Evolutionary conservation across 169 alveolate species (phyloP).

Genomic region (Plasmodium coatneyi): DNA sequence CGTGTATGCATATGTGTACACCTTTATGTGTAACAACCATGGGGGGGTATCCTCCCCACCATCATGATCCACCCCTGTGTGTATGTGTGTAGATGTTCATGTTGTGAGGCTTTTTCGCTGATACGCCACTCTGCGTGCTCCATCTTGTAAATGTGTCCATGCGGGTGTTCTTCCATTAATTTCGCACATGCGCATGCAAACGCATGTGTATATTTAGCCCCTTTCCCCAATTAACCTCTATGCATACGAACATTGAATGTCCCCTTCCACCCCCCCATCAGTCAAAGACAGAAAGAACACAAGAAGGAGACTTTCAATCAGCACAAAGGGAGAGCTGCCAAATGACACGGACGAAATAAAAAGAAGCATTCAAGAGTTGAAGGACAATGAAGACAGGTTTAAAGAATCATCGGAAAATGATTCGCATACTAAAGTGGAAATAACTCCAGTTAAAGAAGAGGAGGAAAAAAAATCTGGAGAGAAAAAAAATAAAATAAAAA

Average conservation of each 20-base stretch:
- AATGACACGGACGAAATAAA: slow-evolving; percentile 66
- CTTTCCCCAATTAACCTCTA: not conserved
- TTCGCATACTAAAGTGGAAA: not conserved
- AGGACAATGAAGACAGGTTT: slow-evolving; percentile 55
- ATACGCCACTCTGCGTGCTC: not conserved
- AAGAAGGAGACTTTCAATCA: slow-evolving; percentile 73
- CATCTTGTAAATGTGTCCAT: not conserved
- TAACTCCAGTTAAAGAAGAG: not conserved
- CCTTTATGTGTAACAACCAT: not conserved
- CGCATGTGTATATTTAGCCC: not conserved
- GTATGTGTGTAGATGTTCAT: not conserved
- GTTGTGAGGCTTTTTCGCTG: not conserved
- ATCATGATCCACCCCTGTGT: not conserved
- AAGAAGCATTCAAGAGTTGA: slow-evolving; percentile 63
- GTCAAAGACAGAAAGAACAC: slow-evolving; percentile 50
- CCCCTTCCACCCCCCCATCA: slow-evolving; percentile 4
- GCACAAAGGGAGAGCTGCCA: slow-evolving; percentile 38
- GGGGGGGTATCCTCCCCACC: not conserved
- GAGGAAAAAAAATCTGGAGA: slow-evolving; percentile 10
- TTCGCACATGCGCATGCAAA: not conserved
- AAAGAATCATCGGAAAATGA: slow-evolving; percentile 65
- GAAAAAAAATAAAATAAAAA: slow-evolving; percentile 30
- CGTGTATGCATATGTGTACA: not conserved
- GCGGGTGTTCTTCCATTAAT: not conserved
- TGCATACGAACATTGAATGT: not conserved